Percentiles rank a stretch among this genome's conserved stretches.
Evolutionary conservation across 2,329 filamentous ascomycete species (phyloP).

Genomic region (Falciphora oryzae): DNA sequence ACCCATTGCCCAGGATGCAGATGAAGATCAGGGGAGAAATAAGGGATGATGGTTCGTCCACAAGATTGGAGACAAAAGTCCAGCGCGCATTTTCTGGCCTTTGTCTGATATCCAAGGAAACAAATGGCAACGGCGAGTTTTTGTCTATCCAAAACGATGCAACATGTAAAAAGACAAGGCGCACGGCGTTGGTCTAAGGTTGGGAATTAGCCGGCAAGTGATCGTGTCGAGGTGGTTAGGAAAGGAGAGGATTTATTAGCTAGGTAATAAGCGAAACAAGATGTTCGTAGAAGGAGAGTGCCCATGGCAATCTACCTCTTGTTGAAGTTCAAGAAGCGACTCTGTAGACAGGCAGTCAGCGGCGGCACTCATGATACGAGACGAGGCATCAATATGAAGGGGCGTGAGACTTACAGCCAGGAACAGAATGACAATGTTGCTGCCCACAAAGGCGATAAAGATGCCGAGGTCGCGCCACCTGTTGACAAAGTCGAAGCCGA

Average conservation of each 20-base stretch:
- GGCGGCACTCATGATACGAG: no score
- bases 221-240: background rate
- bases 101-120: background rate
- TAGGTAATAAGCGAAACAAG: background rate
- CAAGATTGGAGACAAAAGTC: background rate
- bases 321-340: constrained; percentile 49
- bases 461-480: constrained; percentile 84
- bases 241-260: background rate
- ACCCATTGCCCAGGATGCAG: background rate
- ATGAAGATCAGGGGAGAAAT: background rate
- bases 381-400: background rate
- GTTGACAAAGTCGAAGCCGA: constrained; percentile 60
- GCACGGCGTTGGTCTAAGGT: background rate
- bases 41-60: background rate
- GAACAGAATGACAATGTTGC: constrained; percentile 63
- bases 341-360: constrained; percentile 27
- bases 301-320: constrained; percentile 27
- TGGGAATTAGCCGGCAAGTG: background rate
- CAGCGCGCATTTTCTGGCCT: background rate
- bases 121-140: background rate
- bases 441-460: constrained; percentile 66
- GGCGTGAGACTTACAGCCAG: constrained; percentile 38
- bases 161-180: background rate
- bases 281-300: background rate
- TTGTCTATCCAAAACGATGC: background rate